Conservation (phyloP, 257 asterid species). For the Eucommia ulmoides region DNA sequence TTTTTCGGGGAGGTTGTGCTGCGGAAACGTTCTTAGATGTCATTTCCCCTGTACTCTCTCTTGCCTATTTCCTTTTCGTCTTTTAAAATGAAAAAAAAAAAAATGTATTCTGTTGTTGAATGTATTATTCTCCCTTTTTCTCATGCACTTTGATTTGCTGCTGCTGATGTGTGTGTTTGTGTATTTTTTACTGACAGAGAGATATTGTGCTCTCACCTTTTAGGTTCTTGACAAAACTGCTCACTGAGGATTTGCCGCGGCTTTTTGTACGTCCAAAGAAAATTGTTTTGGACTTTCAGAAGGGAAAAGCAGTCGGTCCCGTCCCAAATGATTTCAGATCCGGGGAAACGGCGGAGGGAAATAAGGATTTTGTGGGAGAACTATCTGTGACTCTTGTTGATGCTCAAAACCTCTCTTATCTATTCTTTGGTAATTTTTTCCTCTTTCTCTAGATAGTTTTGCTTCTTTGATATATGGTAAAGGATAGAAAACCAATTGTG, state of each 20-base stretch:
- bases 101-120: background rate
- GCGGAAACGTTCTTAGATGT: background rate
- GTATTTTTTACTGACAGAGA: no score
- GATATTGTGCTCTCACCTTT: constrained; percentile 11
- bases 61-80: background rate
- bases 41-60: background rate
- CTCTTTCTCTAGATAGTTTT: no score
- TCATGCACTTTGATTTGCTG: background rate
- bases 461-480: no score
- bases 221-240: constrained; percentile 87
- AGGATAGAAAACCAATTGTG: no score
- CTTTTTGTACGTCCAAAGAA: constrained; percentile 95
- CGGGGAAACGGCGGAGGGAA: constrained; percentile 78
- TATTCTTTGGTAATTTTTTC: constrained; percentile 52
- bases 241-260: constrained; percentile 86
- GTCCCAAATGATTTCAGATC: constrained; percentile 34
- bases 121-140: background rate
- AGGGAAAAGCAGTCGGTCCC: constrained; percentile 67
- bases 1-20: background rate
- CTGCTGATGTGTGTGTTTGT: constrained; percentile 4
- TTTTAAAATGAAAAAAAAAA: background rate
- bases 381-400: constrained; percentile 88
- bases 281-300: constrained; percentile 84
- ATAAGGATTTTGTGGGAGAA: constrained; percentile 74
- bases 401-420: constrained; percentile 73